A percentile compares a stretch with the other conserved stretches of the same genome.
These are phyloP conservation scores for Coemansia sp. DNA, from an alignment of 192 early-diverging fungal species.

Conservation along the genomic window DNA sequence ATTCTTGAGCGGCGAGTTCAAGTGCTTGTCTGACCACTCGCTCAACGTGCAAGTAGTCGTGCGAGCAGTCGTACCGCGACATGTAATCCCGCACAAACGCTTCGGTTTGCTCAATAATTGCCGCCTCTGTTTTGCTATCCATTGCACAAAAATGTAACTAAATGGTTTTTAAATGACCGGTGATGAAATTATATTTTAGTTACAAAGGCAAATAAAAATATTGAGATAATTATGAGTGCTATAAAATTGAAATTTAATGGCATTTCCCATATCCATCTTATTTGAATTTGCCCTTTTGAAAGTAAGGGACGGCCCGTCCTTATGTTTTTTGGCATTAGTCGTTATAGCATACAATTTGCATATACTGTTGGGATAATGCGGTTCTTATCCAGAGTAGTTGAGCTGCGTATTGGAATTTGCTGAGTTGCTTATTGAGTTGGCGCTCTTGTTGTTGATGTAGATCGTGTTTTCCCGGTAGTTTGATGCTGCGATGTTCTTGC, in stretches of 20 bases:
- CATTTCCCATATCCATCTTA: background rate
- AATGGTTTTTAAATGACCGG: background rate
- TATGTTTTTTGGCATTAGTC: too few species aligned
- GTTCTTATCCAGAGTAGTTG: slow-evolving; percentile 11
- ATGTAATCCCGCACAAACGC: slow-evolving; percentile 63
- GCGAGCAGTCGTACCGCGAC: slow-evolving; percentile 66
- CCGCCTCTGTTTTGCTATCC: background rate
- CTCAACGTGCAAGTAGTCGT: slow-evolving; percentile 69
- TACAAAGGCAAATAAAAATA: too few species aligned
- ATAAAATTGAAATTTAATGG: background rate
- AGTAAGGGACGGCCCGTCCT: too few species aligned
- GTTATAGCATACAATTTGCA: too few species aligned
- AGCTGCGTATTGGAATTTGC: slow-evolving; percentile 25
- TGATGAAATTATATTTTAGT: background rate
- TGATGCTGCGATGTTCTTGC: slow-evolving; percentile 10
- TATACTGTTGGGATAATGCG: too few species aligned
- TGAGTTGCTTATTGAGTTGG: slow-evolving; percentile 10
- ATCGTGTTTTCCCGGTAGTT: slow-evolving; percentile 25
- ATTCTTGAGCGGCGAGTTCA: slow-evolving; percentile 35
- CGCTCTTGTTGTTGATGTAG: slow-evolving; percentile 38
- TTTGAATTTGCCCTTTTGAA: too few species aligned
- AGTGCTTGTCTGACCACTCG: slow-evolving; percentile 61
- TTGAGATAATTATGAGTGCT: background rate
- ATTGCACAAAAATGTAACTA: background rate
- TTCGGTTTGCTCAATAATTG: slow-evolving; percentile 40